Evolutionary conservation across 495 filamentous ascomycete genomes (phyloP).

Genomic region (Neurospora terricola): DNA sequence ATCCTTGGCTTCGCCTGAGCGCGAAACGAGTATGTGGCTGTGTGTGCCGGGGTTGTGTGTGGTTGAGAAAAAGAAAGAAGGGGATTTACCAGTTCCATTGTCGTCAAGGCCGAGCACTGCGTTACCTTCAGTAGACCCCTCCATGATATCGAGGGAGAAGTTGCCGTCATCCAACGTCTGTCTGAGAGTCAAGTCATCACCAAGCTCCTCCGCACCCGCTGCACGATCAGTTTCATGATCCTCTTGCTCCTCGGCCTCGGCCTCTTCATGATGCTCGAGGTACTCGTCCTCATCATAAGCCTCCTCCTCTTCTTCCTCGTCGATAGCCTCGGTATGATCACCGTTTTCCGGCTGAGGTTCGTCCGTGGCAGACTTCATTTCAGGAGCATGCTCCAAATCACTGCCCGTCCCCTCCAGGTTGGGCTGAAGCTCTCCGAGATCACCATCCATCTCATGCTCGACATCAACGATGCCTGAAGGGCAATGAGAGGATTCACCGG

Average conservation of each 20-base stretch:
- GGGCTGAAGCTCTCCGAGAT: neutral
- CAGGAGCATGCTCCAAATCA: neutral
- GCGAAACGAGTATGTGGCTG: neutral
- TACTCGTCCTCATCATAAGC: neutral
- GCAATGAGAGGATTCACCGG: neutral
- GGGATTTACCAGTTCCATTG: slow-evolving; percentile 18
- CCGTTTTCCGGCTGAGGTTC: neutral
- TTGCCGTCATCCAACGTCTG: neutral
- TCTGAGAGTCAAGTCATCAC: neutral
- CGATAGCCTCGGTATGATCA: neutral
- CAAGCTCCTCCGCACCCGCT: neutral
- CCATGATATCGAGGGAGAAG: slow-evolving; percentile 1
- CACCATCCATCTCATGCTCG: neutral
- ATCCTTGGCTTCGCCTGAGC: neutral
- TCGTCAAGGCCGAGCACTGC: neutral
- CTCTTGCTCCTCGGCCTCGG: neutral
- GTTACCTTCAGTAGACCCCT: neutral
- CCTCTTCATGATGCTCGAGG: neutral
- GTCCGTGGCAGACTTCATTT: neutral
- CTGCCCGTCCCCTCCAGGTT: neutral
- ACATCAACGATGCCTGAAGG: neutral
- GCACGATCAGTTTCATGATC: neutral
- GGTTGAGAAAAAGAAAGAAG: slow-evolving; percentile 3
- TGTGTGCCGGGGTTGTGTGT: neutral
- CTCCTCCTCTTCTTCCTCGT: neutral